Base-by-base conservation (phyloP, 1,284 basidiomycete genomes). In the Boletus semigastroideus region DNA sequence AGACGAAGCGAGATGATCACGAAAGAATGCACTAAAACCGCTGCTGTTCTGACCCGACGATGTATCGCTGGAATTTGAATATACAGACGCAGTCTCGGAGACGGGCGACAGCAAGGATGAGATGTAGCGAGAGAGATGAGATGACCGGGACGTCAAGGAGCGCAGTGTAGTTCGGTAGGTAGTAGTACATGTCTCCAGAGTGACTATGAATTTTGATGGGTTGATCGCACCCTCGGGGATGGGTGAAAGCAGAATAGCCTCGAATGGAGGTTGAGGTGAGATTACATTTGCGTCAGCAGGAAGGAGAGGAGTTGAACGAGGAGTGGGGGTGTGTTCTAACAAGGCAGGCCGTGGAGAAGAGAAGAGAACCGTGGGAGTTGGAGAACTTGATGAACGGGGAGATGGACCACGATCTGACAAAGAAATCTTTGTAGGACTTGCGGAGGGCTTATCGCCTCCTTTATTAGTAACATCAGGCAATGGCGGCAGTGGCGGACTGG, bases 111-210 rank as follows among this genome's bases (percentile, higher is more conserved):
- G 66, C 17, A 88, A 63, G 7, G 78, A 34, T 11, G 71, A 69
- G 22, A 90, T 63, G 60, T 84, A 89, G 19, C 66, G 71, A 0
- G 84, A 75, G 12, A 91, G 75, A 57, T 79, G 72, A 1, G 88
- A 91, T 1, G 83, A 78, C 8, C 86, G 80, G 14, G 87, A 87
- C 2, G 72, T 75, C 48, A 91, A 68, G 3, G 89, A 87, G 30
- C 74, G 72, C 49, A 88, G 66, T 0, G 84, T 85, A 4, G 86
- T 87, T 49, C 79, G 79, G 62, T 81, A 78, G 0, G 80, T 82
- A 19, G 72, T 61, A 1, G 86, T 86, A 56, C 80, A 82, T 16
- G 88, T 89, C 69, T 90, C 88, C 42, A 90, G 59, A 5, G 81
- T 79, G 43, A 90, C 77, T 46, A 90, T 80, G 36, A 83, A 70